Conservation (phyloP, 768 basidiomycete genomes). For the Rhizopogon roseolus region DNA sequence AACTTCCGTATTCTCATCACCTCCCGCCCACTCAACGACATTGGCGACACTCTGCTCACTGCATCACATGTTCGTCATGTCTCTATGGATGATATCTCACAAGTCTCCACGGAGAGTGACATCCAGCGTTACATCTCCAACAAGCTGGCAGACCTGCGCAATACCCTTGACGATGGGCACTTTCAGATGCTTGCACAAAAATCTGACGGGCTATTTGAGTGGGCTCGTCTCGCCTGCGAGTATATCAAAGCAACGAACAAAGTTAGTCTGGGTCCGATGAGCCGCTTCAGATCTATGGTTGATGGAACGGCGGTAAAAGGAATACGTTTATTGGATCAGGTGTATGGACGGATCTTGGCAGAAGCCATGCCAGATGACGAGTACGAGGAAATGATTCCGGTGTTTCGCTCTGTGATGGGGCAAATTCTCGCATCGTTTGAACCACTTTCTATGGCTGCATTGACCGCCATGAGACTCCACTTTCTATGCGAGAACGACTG, state of each 20-base stretch:
- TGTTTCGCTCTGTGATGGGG: background rate
- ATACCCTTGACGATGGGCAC: background rate
- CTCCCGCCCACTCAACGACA: conserved; percentile 24
- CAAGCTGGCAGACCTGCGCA: background rate
- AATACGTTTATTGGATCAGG: background rate
- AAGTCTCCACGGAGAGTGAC: background rate
- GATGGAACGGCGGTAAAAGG: background rate
- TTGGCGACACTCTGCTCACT: conserved; percentile 5
- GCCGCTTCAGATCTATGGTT: background rate
- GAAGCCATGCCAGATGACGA: background rate
- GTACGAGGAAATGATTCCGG: background rate
- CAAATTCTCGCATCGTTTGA: background rate
- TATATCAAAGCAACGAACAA: too few species aligned
- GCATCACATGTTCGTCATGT: background rate
- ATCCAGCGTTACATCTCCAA: background rate
- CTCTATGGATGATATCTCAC: background rate
- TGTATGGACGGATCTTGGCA: background rate
- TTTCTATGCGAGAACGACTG: background rate
- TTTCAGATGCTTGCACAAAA: background rate
- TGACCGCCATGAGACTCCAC: conserved; percentile 1
- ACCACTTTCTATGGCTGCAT: background rate
- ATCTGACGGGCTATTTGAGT: too few species aligned
- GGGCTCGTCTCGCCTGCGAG: too few species aligned
- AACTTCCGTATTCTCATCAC: conserved; percentile 16
- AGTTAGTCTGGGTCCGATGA: background rate